These are phyloP conservation scores for Hypoxylon subgilvum DNA, from an alignment of 495 filamentous ascomycete genomes.

Conservation along the genomic window DNA sequence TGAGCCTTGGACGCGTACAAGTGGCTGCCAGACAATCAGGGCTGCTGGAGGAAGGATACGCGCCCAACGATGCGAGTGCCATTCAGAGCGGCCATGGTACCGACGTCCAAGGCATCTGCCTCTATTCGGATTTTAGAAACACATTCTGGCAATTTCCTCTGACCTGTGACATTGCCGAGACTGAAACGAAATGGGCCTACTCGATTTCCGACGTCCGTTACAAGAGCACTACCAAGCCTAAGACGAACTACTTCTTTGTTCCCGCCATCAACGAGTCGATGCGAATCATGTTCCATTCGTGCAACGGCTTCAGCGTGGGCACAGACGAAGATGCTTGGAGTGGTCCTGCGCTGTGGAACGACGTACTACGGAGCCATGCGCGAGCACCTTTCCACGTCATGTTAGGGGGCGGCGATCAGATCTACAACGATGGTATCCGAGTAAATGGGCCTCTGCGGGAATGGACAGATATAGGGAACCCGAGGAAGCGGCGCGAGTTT, in stretches of 20 bases:
- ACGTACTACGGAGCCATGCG: conserved; percentile 75
- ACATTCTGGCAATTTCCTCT: conserved; percentile 84
- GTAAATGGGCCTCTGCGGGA: conserved; percentile 76
- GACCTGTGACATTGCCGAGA: conserved; percentile 58
- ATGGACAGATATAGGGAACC: conserved; percentile 84
- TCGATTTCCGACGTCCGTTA: conserved; percentile 56
- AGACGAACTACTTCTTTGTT: conserved; percentile 68
- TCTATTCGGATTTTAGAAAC: conserved; percentile 79
- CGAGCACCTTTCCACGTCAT: conserved; percentile 88
- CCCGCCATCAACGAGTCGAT: conserved; percentile 82
- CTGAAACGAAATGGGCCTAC: conserved; percentile 68
- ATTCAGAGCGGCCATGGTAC: conserved; percentile 40
- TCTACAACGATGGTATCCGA: conserved; percentile 91
- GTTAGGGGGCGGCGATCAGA: conserved; percentile 94
- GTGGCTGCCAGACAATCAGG: conserved; percentile 19
- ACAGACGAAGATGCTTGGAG: conserved; percentile 85
- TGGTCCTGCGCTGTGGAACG: conserved; percentile 87
- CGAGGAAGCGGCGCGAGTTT: conserved; percentile 77
- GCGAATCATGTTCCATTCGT: conserved; percentile 95
- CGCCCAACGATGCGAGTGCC: conserved; percentile 23
- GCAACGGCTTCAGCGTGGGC: conserved; percentile 94
- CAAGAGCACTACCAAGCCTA: conserved; percentile 51
- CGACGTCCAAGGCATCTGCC: conserved; percentile 58
- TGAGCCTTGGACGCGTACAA: conserved; percentile 41
- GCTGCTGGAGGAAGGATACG: conserved; percentile 12